Evolutionary conservation across 495 filamentous ascomycete genomes (phyloP).

Genomic region (Ascodesmis nigricans): DNA sequence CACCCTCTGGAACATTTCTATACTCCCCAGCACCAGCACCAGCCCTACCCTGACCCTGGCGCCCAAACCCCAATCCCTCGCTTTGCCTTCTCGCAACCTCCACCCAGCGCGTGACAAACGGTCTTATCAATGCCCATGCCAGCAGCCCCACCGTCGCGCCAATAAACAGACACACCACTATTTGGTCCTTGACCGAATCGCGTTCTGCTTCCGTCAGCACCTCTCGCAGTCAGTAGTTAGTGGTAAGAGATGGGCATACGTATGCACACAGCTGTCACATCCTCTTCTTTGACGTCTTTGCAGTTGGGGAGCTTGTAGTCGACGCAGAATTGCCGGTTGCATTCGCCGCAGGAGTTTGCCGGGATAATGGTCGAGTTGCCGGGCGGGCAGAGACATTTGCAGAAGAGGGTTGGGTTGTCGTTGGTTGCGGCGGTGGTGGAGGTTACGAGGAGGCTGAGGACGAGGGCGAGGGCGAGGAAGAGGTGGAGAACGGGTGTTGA

Average conservation of each 20-base stretch:
- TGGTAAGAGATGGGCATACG: conserved; percentile 30
- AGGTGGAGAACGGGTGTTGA: background rate
- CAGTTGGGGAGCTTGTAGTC: conserved; percentile 68
- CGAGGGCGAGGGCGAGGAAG: conserved; percentile 3
- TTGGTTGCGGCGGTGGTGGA: conserved; percentile 1
- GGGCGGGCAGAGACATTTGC: conserved; percentile 89
- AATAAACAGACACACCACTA: conserved; percentile 85
- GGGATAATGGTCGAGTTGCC: conserved; percentile 84
- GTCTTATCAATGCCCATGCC: conserved; percentile 48
- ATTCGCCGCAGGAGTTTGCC: conserved; percentile 45
- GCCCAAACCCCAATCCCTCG: too few relatives aligned
- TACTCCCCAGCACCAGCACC: too few relatives aligned
- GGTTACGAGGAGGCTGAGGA: background rate
- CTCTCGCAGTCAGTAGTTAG: too few relatives aligned
- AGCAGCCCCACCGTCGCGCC: conserved; percentile 64
- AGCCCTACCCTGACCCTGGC: too few relatives aligned
- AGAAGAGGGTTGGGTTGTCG: conserved; percentile 51
- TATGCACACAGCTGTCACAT: conserved; percentile 79
- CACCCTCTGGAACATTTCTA: too few relatives aligned
- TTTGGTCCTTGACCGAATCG: conserved; percentile 69
- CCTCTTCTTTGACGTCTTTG: conserved; percentile 60
- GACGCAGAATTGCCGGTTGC: conserved; percentile 79
- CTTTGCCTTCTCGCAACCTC: too few relatives aligned
- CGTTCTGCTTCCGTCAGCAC: conserved; percentile 32
- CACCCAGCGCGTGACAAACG: conserved; percentile 10